Percentiles rank a stretch among this genome's conserved stretches.
phyloP scores from a whole-genome alignment of 441 rosid species.

The Francoa sonchifolia region DNA sequence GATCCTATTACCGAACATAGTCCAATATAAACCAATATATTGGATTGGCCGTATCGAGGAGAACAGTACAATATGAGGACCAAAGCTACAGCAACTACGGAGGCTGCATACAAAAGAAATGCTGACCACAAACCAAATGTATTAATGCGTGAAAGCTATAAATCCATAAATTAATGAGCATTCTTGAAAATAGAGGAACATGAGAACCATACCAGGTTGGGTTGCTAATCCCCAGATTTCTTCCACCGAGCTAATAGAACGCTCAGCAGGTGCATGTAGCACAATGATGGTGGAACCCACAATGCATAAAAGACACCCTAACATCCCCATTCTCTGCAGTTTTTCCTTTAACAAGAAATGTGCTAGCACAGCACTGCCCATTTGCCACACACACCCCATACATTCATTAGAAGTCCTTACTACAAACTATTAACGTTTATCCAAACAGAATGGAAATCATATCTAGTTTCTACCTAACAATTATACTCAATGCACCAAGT shows the following conservation, averaged over 20 bases:
- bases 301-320: slow-evolving; percentile 59
- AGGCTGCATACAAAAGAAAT: slow-evolving; percentile 48
- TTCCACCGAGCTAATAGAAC: slow-evolving; percentile 33
- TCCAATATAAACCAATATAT: slow-evolving; percentile 59
- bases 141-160: not conserved
- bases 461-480: slow-evolving; percentile 36
- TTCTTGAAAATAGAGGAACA: not conserved
- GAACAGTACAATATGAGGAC: slow-evolving; percentile 32
- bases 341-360: slow-evolving; percentile 54
- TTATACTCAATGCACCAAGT: slow-evolving; percentile 65
- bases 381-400: slow-evolving; percentile 7
- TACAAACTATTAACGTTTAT: not conserved
- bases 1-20: slow-evolving; percentile 69
- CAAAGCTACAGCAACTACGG: slow-evolving; percentile 39
- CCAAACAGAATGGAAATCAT: not conserved
- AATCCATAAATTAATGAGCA: not conserved
- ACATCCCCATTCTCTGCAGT: slow-evolving; percentile 48
- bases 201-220: slow-evolving; percentile 37
- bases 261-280: slow-evolving; percentile 54
- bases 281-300: slow-evolving; percentile 61
- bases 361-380: slow-evolving; percentile 50
- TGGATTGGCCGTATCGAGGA: slow-evolving; percentile 58
- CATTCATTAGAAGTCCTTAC: slow-evolving; percentile 10
- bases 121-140: slow-evolving; percentile 32
- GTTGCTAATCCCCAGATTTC: slow-evolving; percentile 57